Conservation (phyloP, 2,329 filamentous ascomycete genomes). For the Colletotrichum sp. region DNA sequence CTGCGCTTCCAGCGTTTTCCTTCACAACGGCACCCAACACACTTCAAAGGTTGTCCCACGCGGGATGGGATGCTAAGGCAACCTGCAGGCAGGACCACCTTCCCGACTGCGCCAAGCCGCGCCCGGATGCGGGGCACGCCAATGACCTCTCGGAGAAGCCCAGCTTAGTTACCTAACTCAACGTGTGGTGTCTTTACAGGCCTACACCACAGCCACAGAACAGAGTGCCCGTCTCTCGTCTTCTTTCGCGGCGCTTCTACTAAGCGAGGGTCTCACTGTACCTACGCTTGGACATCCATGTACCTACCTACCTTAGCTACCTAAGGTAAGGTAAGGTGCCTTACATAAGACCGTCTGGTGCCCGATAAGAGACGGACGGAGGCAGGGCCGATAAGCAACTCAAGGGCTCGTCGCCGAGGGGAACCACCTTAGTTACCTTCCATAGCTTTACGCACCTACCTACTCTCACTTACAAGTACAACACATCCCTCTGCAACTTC, state of each 20-base stretch:
- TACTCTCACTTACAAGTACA: neutral
- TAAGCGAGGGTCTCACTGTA: neutral
- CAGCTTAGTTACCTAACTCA: neutral
- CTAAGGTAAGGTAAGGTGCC: neutral
- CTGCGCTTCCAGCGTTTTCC: constrained; percentile 13
- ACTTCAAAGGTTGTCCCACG: neutral
- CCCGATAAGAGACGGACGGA: neutral
- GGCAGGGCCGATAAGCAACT: neutral
- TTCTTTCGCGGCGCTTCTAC: neutral
- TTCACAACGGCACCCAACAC: neutral
- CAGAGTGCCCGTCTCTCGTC: neutral
- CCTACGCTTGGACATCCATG: neutral
- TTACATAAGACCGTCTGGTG: neutral
- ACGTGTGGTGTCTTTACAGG: too few species aligned
- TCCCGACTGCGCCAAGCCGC: neutral
- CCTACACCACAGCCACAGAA: neutral
- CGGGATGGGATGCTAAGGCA: neutral
- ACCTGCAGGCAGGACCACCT: neutral
- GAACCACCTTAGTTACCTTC: neutral
- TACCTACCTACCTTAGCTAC: neutral
- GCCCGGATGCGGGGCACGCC: neutral
- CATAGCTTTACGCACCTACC: too few species aligned
- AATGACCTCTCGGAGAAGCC: neutral
- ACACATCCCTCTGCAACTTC: neutral
- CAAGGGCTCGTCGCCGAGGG: neutral